A percentile compares a stretch with the other conserved stretches of the same genome.
phyloP scores from a whole-genome alignment of 2,329 filamentous ascomycete genomes.

The Dichotomopilus funicola region DNA sequence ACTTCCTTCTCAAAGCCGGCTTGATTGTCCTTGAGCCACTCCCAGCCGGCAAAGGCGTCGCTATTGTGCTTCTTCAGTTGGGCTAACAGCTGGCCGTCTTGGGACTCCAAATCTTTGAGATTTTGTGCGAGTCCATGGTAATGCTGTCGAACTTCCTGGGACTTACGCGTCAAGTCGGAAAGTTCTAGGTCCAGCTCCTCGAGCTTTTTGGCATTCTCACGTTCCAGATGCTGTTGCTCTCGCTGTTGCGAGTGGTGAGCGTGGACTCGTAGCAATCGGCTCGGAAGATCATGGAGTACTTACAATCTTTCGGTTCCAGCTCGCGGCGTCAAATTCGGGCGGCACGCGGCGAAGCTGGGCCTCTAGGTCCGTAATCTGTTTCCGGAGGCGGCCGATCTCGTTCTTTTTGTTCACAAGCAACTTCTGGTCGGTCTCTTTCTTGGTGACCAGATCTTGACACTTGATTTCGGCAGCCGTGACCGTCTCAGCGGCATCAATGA shows the following conservation, averaged over 20 bases:
- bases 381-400: conserved; percentile 44
- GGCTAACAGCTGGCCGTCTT: conserved; percentile 65
- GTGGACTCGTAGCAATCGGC: not conserved
- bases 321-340: conserved; percentile 59
- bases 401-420: conserved; percentile 44
- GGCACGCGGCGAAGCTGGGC: conserved; percentile 56
- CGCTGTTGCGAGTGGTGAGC: conserved; percentile 39
- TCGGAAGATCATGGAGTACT: conserved; percentile 28
- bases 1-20: conserved; percentile 66
- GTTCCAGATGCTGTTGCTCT: conserved; percentile 50
- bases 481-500: conserved; percentile 38
- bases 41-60: conserved; percentile 66
- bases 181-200: conserved; percentile 29
- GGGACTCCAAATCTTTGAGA: conserved; percentile 59
- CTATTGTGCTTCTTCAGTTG: conserved; percentile 54
- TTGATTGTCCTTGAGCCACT: conserved; percentile 72
- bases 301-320: conserved; percentile 69
- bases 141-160: conserved; percentile 31
- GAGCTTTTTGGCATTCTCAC: conserved; percentile 43
- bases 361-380: conserved; percentile 57
- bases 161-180: conserved; percentile 35
- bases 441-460: conserved; percentile 43
- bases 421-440: conserved; percentile 46
- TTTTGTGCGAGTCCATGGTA: conserved; percentile 39
- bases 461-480: conserved; percentile 34